Evolutionary conservation across 148 eudicot species (phyloP).

Genomic region (Talinum fruticosum): DNA sequence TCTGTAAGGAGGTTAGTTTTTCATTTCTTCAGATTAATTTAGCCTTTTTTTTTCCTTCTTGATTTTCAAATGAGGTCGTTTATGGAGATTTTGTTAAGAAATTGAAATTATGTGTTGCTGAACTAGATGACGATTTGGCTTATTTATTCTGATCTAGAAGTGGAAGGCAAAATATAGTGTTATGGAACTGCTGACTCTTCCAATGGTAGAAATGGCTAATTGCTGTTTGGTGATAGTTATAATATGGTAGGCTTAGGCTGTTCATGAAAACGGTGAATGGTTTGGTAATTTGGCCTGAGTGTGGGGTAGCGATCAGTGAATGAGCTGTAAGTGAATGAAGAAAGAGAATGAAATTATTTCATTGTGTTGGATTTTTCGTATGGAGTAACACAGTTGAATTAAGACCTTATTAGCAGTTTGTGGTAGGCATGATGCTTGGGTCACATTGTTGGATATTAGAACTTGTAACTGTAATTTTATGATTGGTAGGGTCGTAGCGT

Average conservation of each 20-base stretch:
- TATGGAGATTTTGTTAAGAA: background rate
- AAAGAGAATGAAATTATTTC: background rate
- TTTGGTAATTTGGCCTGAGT: background rate
- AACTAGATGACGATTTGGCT: background rate
- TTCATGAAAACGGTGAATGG: background rate
- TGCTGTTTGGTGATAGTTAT: background rate
- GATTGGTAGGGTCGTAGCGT: too few species aligned
- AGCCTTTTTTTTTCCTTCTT: background rate
- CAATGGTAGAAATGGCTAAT: background rate
- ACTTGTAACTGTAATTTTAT: too few species aligned
- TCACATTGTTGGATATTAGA: too few species aligned
- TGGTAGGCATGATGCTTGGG: background rate
- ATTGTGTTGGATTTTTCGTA: background rate
- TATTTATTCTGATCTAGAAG: background rate
- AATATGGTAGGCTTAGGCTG: background rate
- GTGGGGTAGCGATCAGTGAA: background rate
- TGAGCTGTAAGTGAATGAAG: background rate
- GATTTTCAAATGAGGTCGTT: background rate
- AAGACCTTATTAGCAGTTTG: background rate
- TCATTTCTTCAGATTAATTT: background rate
- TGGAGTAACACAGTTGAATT: background rate
- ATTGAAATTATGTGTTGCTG: background rate
- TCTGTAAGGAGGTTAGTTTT: conserved; percentile 72
- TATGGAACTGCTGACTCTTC: background rate
- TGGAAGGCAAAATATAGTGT: background rate